Evolutionary conservation across 2,329 filamentous ascomycete species (phyloP), one percentile per base, ranked within the genome.

Genomic region (Annulohypoxylon truncatum): DNA sequence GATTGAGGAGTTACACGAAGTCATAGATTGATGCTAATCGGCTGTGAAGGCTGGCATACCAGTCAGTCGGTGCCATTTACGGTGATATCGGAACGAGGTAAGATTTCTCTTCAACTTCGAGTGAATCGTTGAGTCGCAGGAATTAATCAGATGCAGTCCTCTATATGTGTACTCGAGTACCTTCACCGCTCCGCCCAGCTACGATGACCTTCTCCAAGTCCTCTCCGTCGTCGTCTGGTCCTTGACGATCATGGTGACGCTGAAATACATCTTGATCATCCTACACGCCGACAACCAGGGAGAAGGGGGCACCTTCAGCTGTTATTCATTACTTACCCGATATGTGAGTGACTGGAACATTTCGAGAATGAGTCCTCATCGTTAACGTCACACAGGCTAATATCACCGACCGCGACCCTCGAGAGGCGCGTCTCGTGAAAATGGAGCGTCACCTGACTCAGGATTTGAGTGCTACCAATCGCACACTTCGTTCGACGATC

Each of bases 91-190:
- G 89, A 61, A 85, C 82, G 18, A 75, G 72, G 76, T 76, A 47
- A 31, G 61, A 55, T 24, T 20, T 51, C 31, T 8, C 24, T 48
- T 4, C 4, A 33, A 59, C 33, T 10, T 20, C 10, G 3, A 42
- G 24, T 33, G 15, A 4, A 38, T 18, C 7, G 8, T 26, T 15
- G 31, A 20, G 15, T 31, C 6, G 15, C 48, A 52, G 7, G 50
- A 13, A 29, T 13, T 24, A 33, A 51, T 24, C 24, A n/a, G 13
- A 8, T 85, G 81, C 0, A 87, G 84, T 64, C 89, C 89, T n/a
- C 85, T 92, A 15, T 92, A 92, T 72, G 89, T 92, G 15, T 92
- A 81, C 76, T 91, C 89, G 15, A 89, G 87, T n/a, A 90, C 88
- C 0, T 92, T 92, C 72, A 80, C 82, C 24, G 77, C 79, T 2